Percentiles rank a stretch among this genome's conserved stretches.
phyloP scores from a whole-genome alignment of 495 filamentous ascomycete genomes.

The Tetracladium setigerum region DNA sequence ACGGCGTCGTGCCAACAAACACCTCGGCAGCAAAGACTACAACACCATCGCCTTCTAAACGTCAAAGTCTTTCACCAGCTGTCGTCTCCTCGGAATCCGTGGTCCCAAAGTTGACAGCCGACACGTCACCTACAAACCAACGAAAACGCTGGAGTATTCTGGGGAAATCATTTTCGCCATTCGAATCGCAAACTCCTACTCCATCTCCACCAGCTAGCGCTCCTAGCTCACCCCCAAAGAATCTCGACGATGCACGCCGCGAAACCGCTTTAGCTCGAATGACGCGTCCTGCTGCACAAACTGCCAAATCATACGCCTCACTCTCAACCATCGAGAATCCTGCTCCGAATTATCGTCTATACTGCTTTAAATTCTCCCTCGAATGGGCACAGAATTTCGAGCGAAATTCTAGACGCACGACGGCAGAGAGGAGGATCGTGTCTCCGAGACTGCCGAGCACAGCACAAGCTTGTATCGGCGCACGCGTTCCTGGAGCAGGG shows the following conservation, averaged over 20 bases:
- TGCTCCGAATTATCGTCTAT: constrained; percentile 39
- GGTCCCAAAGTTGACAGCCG: constrained; percentile 10
- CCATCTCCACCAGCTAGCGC: constrained; percentile 34
- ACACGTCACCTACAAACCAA: constrained; percentile 13
- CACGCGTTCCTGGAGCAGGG: constrained; percentile 8
- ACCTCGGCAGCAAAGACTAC: constrained; percentile 19
- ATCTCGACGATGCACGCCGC: constrained; percentile 19
- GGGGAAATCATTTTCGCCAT: constrained; percentile 56
- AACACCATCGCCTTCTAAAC: constrained; percentile 31
- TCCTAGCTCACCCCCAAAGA: constrained; percentile 19
- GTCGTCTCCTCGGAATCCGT: constrained; percentile 1
- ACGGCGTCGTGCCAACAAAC: constrained; percentile 43
- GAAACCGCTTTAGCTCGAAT: constrained; percentile 22
- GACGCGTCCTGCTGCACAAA: constrained; percentile 20
- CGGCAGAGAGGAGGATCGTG: constrained; percentile 51
- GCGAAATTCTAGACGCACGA: constrained; percentile 23
- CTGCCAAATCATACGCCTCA: constrained; percentile 2
- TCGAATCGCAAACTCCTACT: constrained; percentile 19
- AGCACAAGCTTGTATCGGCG: constrained; percentile 29
- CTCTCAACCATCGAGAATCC: constrained; percentile 27
- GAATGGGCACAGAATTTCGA: constrained; percentile 49
- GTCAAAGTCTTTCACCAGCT: constrained; percentile 25
- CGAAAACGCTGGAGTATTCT: constrained; percentile 67
- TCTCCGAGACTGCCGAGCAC: constrained; percentile 71
- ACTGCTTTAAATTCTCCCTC: constrained; percentile 71